phyloP scores from a whole-genome alignment of 352 stramenopile species.

The Globisporangium cederbergense region DNA sequence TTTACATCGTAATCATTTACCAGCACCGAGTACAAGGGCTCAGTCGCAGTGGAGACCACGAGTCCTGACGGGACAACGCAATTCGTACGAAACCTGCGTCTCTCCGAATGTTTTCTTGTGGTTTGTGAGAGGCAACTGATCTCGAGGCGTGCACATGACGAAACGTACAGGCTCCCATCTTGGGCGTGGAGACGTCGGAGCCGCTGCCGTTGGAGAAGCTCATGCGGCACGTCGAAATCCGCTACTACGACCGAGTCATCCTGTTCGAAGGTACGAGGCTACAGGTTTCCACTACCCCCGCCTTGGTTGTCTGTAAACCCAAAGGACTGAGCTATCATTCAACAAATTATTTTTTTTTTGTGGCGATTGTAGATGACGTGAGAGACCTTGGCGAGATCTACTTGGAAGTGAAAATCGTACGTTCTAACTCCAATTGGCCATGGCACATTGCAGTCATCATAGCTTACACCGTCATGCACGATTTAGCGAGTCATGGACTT shows the following conservation, averaged over 20 bases:
- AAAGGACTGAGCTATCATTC: background rate
- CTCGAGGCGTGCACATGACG: background rate
- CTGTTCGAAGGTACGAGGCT: slow-evolving; percentile 54
- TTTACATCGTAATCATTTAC: slow-evolving; percentile 12
- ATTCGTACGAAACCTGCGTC: slow-evolving; percentile 6
- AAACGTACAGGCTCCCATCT: slow-evolving; percentile 6
- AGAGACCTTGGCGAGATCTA: slow-evolving; percentile 64
- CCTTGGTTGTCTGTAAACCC: no score
- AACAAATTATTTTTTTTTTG: background rate
- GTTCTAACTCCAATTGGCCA: background rate
- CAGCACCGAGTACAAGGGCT: slow-evolving; percentile 36
- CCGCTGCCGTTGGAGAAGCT: slow-evolving; percentile 49
- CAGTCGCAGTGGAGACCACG: slow-evolving; percentile 22
- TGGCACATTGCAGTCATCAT: no score
- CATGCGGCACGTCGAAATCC: slow-evolving; percentile 43
- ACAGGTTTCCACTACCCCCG: background rate
- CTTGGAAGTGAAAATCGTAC: slow-evolving; percentile 51
- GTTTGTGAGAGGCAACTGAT: background rate
- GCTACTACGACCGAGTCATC: slow-evolving; percentile 55
- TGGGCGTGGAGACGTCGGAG: slow-evolving; percentile 24
- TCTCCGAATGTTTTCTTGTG: background rate
- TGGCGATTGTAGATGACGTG: slow-evolving; percentile 43
- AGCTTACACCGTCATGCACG: background rate
- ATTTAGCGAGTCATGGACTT: slow-evolving; percentile 59
- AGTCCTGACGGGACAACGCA: background rate